A percentile compares a stretch with the other conserved stretches of the same genome.
Conservation (phyloP, 495 filamentous ascomycete species). For the Filosporella fistucella region DNA sequence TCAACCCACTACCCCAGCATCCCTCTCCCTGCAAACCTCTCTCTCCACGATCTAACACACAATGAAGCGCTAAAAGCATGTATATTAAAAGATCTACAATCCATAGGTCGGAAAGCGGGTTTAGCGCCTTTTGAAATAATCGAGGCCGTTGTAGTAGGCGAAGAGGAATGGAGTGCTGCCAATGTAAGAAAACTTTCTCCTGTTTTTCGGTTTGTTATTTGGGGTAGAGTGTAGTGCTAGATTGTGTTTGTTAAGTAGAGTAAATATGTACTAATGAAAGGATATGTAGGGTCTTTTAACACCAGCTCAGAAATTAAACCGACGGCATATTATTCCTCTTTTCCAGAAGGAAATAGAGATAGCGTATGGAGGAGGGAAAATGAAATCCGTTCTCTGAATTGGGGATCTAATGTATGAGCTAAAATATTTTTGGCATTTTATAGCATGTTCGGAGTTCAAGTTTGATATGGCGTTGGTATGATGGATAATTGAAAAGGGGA, state of each 20-base stretch:
- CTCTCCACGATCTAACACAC: conserved; percentile 73
- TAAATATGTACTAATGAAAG: conserved; percentile 15
- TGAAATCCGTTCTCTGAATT: background rate
- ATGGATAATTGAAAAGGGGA: background rate
- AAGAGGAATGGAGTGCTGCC: conserved; percentile 93
- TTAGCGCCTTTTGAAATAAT: conserved; percentile 83
- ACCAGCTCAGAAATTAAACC: conserved; percentile 71
- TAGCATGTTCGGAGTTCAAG: background rate
- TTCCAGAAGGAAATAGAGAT: conserved; percentile 58
- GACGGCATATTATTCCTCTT: conserved; percentile 56
- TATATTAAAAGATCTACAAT: conserved; percentile 77
- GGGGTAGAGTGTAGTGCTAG: too few relatives aligned
- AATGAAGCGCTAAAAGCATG: conserved; percentile 68
- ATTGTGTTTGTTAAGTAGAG: conserved; percentile 13
- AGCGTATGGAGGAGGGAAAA: conserved; percentile 44
- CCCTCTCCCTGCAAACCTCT: conserved; percentile 78
- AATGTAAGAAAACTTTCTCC: too few relatives aligned
- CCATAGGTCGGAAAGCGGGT: conserved; percentile 65
- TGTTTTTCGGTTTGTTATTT: too few relatives aligned
- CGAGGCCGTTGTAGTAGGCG: conserved; percentile 82
- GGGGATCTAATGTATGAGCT: background rate
- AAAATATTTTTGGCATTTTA: background rate
- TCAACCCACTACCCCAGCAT: too few relatives aligned
- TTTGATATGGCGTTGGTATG: background rate
- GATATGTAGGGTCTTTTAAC: conserved; percentile 57